Conservation (phyloP, 139 green algal species). For the Choricystis sp. region DNA sequence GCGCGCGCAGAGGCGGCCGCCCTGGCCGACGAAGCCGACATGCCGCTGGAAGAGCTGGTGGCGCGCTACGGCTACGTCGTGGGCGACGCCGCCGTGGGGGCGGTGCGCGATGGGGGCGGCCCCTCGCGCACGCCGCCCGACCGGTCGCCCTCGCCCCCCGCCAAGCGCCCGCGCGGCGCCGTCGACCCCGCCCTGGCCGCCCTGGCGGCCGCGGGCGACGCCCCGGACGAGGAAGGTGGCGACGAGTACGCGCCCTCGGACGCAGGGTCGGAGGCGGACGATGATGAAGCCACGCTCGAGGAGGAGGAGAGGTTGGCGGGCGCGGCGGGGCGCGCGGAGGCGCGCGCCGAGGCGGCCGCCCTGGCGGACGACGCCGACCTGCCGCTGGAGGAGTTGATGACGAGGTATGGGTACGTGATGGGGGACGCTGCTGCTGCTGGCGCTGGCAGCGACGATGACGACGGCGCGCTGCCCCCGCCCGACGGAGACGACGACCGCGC, state of each 20-base stretch:
- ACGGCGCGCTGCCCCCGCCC: too few relatives aligned
- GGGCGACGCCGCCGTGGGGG: background rate
- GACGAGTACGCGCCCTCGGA: conserved; percentile 9
- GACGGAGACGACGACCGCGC: too few relatives aligned
- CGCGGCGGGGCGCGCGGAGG: conserved; percentile 16
- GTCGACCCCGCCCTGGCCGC: background rate
- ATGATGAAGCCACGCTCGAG: conserved; percentile 65
- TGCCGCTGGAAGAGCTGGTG: conserved; percentile 77
- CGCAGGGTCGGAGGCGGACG: conserved; percentile 18
- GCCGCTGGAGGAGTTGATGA: conserved; percentile 72
- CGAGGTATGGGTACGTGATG: conserved; percentile 33
- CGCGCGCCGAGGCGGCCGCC: conserved; percentile 42
- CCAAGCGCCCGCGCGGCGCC: background rate
- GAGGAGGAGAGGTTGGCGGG: conserved; percentile 43
- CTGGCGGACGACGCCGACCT: conserved; percentile 67
- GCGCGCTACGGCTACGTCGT: conserved; percentile 32
- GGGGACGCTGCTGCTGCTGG: conserved; percentile 16
- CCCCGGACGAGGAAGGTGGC: background rate
- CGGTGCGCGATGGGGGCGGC: too few relatives aligned
- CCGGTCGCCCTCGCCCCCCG: background rate
- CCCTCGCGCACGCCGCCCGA: too few relatives aligned
- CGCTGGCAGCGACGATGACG: conserved; percentile 13
- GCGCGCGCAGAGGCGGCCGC: conserved; percentile 15
- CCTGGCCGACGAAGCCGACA: conserved; percentile 57
- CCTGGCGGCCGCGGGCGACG: background rate